Evolutionary conservation across 2,329 filamentous ascomycete genomes (phyloP).

Genomic region (Stemphylium lycopersici): DNA sequence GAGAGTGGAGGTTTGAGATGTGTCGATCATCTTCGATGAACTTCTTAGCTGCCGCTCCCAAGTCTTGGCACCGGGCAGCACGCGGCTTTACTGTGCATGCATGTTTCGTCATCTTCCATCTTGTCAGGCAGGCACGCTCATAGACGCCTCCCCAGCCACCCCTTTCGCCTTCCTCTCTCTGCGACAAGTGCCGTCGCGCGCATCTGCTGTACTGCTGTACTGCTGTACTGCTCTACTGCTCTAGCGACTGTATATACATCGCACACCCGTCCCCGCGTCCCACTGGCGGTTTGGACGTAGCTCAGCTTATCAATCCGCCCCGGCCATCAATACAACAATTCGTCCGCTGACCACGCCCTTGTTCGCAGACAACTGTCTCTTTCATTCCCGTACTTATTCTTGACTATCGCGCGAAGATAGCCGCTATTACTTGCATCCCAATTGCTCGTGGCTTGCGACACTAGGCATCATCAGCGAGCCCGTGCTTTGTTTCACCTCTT

Average conservation of each 20-base stretch:
- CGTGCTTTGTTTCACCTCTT: conserved; percentile 42
- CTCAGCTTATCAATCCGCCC: conserved; percentile 17
- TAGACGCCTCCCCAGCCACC: conserved; percentile 27
- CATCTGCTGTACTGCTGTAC: conserved; percentile 13
- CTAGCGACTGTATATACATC: conserved; percentile 17
- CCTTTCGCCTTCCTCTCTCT: conserved; percentile 14
- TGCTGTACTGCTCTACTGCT: conserved; percentile 11
- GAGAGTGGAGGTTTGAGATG: conserved; percentile 16
- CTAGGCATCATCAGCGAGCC: conserved; percentile 27
- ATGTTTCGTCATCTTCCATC: conserved; percentile 22
- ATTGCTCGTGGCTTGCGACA: conserved; percentile 29
- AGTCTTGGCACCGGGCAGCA: conserved; percentile 18
- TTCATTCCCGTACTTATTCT: conserved; percentile 32
- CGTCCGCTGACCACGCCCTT: conserved; percentile 1
- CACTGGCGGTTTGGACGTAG: neutral
- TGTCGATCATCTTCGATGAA: conserved; percentile 35
- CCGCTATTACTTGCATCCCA: conserved; percentile 12
- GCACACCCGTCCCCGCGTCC: conserved; percentile 13
- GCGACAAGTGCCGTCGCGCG: conserved; percentile 17
- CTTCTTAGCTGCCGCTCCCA: conserved; percentile 22
- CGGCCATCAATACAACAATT: conserved; percentile 11
- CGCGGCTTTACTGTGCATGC: conserved; percentile 2
- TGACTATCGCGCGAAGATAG: conserved; percentile 21
- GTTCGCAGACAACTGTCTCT: conserved; percentile 13
- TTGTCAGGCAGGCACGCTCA: conserved; percentile 17